Evolutionary conservation across 2,329 filamentous ascomycete species (phyloP).

Genomic region (Fonsecaea erecta): DNA sequence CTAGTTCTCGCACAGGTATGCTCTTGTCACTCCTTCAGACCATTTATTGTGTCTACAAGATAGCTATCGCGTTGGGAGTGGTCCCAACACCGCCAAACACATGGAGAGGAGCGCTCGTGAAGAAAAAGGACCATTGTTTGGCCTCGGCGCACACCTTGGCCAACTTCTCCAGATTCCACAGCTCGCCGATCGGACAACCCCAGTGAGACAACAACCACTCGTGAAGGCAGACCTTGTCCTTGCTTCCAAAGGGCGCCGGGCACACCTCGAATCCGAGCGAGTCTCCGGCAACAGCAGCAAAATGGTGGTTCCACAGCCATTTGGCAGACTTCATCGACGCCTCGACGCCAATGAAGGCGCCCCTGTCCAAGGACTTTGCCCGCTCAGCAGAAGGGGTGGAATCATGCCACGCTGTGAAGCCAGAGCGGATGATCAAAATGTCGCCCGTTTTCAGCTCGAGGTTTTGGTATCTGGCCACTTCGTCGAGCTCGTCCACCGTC

Average conservation of each 20-base stretch:
- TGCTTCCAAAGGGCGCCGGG: background rate
- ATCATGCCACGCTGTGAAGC: conserved; percentile 29
- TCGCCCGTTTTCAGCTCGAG: conserved; percentile 32
- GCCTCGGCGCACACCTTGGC: conserved; percentile 41
- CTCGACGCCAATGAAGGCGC: conserved; percentile 36
- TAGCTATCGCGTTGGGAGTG: conserved; percentile 26
- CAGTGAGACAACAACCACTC: conserved; percentile 35
- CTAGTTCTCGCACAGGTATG: too few relatives aligned
- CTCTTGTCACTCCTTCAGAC: too few relatives aligned
- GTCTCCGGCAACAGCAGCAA: conserved; percentile 42
- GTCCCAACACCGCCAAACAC: conserved; percentile 29
- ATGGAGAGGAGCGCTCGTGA: conserved; percentile 44
- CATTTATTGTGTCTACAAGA: conserved; percentile 17
- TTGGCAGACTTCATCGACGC: conserved; percentile 39
- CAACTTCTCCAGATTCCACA: conserved; percentile 47
- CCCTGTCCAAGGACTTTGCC: background rate
- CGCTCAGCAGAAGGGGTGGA: background rate
- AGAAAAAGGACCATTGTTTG: conserved; percentile 51
- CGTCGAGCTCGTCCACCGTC: conserved; percentile 26
- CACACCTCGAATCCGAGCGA: conserved; percentile 38
- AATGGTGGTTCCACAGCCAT: conserved; percentile 43
- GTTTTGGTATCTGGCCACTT: conserved; percentile 24
- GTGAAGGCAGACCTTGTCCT: conserved; percentile 16
- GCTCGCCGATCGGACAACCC: conserved; percentile 37
- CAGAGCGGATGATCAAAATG: conserved; percentile 35